These are phyloP conservation scores for Claviceps maximensis DNA, from an alignment of 2,329 filamentous ascomycete species.

Conservation along the genomic window DNA sequence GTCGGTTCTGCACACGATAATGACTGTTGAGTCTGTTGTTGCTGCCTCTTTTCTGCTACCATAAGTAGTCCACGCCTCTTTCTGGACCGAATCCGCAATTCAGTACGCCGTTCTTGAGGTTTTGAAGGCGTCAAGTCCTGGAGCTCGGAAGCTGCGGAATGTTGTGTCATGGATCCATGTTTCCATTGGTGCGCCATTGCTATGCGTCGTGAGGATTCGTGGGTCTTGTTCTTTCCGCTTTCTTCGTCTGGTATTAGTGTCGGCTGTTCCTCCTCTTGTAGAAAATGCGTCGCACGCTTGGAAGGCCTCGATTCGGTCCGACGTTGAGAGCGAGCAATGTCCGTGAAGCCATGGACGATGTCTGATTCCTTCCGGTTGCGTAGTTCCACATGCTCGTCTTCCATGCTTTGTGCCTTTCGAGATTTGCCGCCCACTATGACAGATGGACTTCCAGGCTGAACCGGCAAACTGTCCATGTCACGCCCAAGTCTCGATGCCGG, in stretches of 20 bases:
- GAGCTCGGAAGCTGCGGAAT: not conserved
- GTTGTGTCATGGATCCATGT: not conserved
- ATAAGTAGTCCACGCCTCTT: slow-evolving; percentile 36
- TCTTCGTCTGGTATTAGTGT: not conserved
- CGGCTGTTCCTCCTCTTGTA: not conserved
- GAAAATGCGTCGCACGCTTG: not conserved
- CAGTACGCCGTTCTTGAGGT: slow-evolving; percentile 23
- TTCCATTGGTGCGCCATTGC: not conserved
- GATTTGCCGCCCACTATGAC: not conserved
- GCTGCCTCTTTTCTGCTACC: slow-evolving; percentile 23
- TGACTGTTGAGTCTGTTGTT: not conserved
- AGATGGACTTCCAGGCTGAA: not conserved
- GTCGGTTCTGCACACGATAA: not conserved
- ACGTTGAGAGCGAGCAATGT: not conserved
- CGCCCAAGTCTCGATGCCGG: not conserved
- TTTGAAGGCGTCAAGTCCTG: not conserved
- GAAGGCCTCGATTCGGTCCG: not conserved
- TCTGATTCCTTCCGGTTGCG: not conserved
- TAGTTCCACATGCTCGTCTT: not conserved
- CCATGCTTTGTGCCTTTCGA: not conserved
- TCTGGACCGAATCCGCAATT: slow-evolving; percentile 32
- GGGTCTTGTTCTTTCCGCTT: not conserved
- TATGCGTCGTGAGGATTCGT: not conserved
- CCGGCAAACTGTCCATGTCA: not conserved
- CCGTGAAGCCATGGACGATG: not conserved